Evolutionary conservation across 495 filamentous ascomycete species (phyloP).

Genomic region (Pyrenula aspistea): DNA sequence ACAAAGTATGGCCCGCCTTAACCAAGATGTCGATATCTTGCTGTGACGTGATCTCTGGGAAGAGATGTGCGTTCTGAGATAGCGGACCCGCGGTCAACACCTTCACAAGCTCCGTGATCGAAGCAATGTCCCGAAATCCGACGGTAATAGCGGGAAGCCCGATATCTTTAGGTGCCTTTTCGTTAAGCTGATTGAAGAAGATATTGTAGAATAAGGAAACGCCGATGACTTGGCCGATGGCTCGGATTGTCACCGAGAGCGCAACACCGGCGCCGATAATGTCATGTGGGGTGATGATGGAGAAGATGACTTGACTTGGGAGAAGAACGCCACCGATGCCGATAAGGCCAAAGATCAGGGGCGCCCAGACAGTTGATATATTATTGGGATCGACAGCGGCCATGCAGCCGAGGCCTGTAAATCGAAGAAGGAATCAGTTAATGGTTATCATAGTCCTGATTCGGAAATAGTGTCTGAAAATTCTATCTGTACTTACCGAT

Average conservation of each 20-base stretch:
- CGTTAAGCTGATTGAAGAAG: background rate
- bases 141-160: background rate
- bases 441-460: background rate
- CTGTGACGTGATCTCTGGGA: background rate
- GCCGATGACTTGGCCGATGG: slow-evolving; percentile 1
- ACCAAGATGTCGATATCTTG: background rate
- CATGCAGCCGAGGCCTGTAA: background rate
- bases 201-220: slow-evolving; percentile 1
- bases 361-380: slow-evolving; percentile 1
- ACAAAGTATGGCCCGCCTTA: background rate
- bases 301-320: slow-evolving; percentile 1
- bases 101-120: background rate
- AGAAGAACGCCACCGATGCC: slow-evolving; percentile 1
- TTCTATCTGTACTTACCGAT: background rate
- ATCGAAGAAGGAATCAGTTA: background rate
- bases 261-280: background rate
- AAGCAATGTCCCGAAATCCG: background rate
- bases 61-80: background rate
- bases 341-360: slow-evolving; percentile 1
- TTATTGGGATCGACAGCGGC: slow-evolving; percentile 1
- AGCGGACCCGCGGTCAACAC: background rate
- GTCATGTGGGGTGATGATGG: slow-evolving; percentile 1
- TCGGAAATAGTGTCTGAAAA: background rate
- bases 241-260: background rate
- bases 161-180: background rate